Percentiles rank a stretch among this genome's conserved stretches.
phyloP scores from a whole-genome alignment of 2,329 filamentous ascomycete species.

The Davidsoniella virescens region DNA sequence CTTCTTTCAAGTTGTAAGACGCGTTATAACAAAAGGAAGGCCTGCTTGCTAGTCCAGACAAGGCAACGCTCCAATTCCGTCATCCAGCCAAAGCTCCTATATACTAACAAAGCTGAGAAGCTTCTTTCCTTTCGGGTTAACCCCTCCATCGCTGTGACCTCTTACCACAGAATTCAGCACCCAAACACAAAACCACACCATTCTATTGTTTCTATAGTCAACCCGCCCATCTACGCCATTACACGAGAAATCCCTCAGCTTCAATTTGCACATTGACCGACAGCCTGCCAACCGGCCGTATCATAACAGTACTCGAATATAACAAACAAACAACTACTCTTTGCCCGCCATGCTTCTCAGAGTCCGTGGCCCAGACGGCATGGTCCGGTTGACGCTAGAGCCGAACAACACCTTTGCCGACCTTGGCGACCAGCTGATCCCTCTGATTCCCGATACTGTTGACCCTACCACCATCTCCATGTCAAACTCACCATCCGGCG shows the following conservation, averaged over 20 bases:
- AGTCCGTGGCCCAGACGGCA: constrained; percentile 83
- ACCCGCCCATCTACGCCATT: too few species aligned
- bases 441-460: constrained; percentile 44
- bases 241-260: not conserved
- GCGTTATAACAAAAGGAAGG: too few species aligned
- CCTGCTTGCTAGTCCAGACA: not conserved
- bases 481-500: constrained; percentile 43
- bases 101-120: too few species aligned
- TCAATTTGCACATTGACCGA: not conserved
- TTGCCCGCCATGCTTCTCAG: constrained; percentile 55
- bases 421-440: constrained; percentile 38
- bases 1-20: too few species aligned
- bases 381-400: constrained; percentile 69
- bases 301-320: constrained; percentile 1
- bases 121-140: not conserved
- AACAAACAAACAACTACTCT: constrained; percentile 1
- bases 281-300: constrained; percentile 2
- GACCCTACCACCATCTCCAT: constrained; percentile 43
- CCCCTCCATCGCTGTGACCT: not conserved
- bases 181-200: not conserved
- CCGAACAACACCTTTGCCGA: constrained; percentile 54
- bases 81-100: not conserved
- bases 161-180: too few species aligned
- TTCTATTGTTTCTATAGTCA: not conserved
- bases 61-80: constrained; percentile 2